Evolutionary conservation across 805 yeast genomes (phyloP).

Genomic region (Zygosaccharomyces rouxii): DNA sequence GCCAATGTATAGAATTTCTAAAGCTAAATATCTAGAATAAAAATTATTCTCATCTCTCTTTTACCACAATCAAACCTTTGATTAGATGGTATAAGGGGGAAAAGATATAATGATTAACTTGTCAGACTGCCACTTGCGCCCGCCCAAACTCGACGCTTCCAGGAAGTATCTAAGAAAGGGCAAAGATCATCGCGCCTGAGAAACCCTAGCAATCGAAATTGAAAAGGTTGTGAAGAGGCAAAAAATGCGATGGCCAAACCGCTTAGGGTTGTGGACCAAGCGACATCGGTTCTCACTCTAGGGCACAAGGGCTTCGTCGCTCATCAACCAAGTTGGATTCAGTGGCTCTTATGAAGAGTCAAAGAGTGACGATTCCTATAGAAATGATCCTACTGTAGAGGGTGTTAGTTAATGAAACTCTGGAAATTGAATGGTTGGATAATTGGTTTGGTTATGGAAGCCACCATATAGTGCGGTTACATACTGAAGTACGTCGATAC

Average conservation of each 20-base stretch:
- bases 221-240: conserved; percentile 27
- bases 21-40: conserved; percentile 7
- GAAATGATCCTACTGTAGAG: conserved; percentile 90
- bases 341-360: conserved; percentile 99
- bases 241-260: conserved; percentile 72
- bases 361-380: conserved; percentile 99
- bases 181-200: conserved; percentile 99
- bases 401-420: conserved; percentile 40
- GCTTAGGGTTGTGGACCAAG: conserved; percentile 83
- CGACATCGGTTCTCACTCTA: conserved; percentile 72
- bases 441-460: not conserved
- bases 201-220: conserved; percentile 16
- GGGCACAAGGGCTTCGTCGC: conserved; percentile 85
- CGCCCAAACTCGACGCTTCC: conserved; percentile 75
- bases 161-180: conserved; percentile 80
- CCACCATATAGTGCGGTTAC: conserved; percentile 33
- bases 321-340: conserved; percentile 99
- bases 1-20: conserved; percentile 23
- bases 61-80: conserved; percentile 35
- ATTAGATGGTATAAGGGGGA: conserved; percentile 19
- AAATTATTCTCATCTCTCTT: conserved; percentile 23
- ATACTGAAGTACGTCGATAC: conserved; percentile 96
- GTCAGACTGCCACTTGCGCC: conserved; percentile 99
- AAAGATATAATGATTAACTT: conserved; percentile 54
- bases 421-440: conserved; percentile 3